Percentiles rank a stretch among this genome's conserved stretches.
Evolutionary conservation across 352 stramenopile species (phyloP).

Genomic region (Phytophthora lateralis): DNA sequence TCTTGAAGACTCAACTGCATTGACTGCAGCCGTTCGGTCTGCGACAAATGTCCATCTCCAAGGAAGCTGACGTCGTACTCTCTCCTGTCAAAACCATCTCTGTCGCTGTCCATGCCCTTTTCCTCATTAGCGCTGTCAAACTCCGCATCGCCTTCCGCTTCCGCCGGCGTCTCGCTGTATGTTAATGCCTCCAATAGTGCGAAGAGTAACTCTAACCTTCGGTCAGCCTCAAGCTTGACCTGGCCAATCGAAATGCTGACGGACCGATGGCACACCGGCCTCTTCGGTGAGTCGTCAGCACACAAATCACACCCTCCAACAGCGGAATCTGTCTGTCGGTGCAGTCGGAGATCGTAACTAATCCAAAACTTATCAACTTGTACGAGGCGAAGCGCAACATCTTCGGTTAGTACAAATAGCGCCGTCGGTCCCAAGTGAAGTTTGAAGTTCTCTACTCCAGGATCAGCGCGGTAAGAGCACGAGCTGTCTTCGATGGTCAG

Average conservation of each 20-base stretch:
- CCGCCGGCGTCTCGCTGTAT: slow-evolving; percentile 38
- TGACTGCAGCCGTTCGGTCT: slow-evolving; percentile 64
- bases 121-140: slow-evolving; percentile 40
- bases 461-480: slow-evolving; percentile 68
- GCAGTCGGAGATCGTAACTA: slow-evolving; percentile 72
- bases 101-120: slow-evolving; percentile 36
- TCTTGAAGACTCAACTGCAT: slow-evolving; percentile 73
- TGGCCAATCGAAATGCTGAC: slow-evolving; percentile 74
- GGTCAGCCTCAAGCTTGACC: slow-evolving; percentile 87
- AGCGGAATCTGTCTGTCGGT: slow-evolving; percentile 46
- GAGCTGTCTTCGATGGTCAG: slow-evolving; percentile 82
- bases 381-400: slow-evolving; percentile 84
- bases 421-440: slow-evolving; percentile 78
- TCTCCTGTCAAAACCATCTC: slow-evolving; percentile 20
- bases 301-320: slow-evolving; percentile 61
- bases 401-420: slow-evolving; percentile 84
- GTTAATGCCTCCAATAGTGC: slow-evolving; percentile 79
- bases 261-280: slow-evolving; percentile 63
- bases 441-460: slow-evolving; percentile 66
- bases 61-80: slow-evolving; percentile 42
- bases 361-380: slow-evolving; percentile 85
- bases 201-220: slow-evolving; percentile 81
- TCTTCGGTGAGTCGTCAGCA: slow-evolving; percentile 62
- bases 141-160: slow-evolving; percentile 33
- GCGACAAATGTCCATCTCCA: slow-evolving; percentile 30